Percentiles rank a stretch among this genome's conserved stretches.
phyloP scores from a whole-genome alignment of 2,329 filamentous ascomycete genomes.

The Epichloe aotearoae region DNA sequence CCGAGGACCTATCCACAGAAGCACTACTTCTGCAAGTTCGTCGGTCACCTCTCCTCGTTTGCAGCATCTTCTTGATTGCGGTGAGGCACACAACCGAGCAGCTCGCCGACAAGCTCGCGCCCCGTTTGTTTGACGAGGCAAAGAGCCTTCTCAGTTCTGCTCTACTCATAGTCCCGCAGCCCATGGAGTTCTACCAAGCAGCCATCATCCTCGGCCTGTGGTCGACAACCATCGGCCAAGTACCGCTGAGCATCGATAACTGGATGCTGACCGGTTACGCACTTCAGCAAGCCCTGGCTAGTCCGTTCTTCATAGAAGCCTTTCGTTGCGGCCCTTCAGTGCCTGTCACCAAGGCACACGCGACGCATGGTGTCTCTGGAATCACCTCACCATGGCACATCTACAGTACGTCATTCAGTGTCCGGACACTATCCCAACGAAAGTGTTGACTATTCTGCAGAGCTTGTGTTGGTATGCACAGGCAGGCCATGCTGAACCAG shows the following conservation, averaged over 20 bases:
- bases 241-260: slow-evolving; percentile 15
- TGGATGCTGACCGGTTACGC: slow-evolving; percentile 16
- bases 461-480: slow-evolving; percentile 15
- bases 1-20: slow-evolving; percentile 7
- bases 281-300: slow-evolving; percentile 13
- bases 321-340: background rate
- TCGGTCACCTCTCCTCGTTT: slow-evolving; percentile 12
- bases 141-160: slow-evolving; percentile 9
- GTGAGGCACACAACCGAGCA: slow-evolving; percentile 14
- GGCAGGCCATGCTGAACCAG: slow-evolving; percentile 11
- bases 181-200: slow-evolving; percentile 14
- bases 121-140: slow-evolving; percentile 12
- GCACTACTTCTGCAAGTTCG: slow-evolving; percentile 4
- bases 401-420: slow-evolving; percentile 11
- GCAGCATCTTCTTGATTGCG: slow-evolving; percentile 14
- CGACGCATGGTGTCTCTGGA: slow-evolving; percentile 15
- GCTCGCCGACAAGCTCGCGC: slow-evolving; percentile 12
- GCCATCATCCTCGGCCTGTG: slow-evolving; percentile 13
- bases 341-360: background rate
- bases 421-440: too few species aligned
- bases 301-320: slow-evolving; percentile 9
- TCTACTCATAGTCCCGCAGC: slow-evolving; percentile 9
- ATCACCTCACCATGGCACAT: slow-evolving; percentile 15
- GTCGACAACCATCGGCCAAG: slow-evolving; percentile 16
- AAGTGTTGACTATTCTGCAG: slow-evolving; percentile 1